Base-by-base conservation (phyloP, 2,329 filamentous ascomycete species). In the Ceratocystis harringtonii region DNA sequence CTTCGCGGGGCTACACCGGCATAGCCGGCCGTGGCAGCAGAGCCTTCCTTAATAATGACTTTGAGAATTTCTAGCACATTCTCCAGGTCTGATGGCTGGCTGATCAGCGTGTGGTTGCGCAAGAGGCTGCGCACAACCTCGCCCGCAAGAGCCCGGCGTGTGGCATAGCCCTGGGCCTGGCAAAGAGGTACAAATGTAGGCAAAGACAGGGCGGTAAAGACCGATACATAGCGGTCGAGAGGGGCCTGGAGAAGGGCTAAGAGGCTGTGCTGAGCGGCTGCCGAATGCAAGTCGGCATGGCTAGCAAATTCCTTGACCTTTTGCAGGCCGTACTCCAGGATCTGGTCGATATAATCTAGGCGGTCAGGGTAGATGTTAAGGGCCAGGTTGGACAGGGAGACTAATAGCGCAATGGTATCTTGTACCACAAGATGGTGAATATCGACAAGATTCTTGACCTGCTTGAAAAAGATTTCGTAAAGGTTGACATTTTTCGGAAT, bases 391-490 rank as follows among this genome's bases (percentile, higher is more conserved):
- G 88, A 86, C 50, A 99, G 80, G 3, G 94, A 99, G n/a, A 95
- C 92, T 57, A 97, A 80, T 52, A 99, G 78, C 8, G 92, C 94
- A 70, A 96, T 94, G 19, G 89, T 95, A 73, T 99, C 95, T 74
- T 95, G 91, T 69, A 99, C 92, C 0, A 92, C 88, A 63, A 99
- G 80, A 70, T 90, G 87, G 72, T 96, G 90, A 63, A 89, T 89
- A 75, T 91, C 92, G 68, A 97, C 92, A 63, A 99, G 79, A 71
- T 92, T 92, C 72, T 95, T 88, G 68, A 97, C 94, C 75, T 97
- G 94, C 63, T 91, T 87, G 72, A 97, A 95, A 80, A 97, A 99
- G 67, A 97, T 90, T 75, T 97, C 92, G 74, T 97, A 97, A 28
- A 99, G 83, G 75, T 90, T 92, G 66, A 96, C 85, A 71, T 90